Percentiles rank a stretch among this genome's conserved stretches.
Evolutionary conservation across 1,284 basidiomycete genomes (phyloP).

Genomic region (Trichosporon ovoides): DNA sequence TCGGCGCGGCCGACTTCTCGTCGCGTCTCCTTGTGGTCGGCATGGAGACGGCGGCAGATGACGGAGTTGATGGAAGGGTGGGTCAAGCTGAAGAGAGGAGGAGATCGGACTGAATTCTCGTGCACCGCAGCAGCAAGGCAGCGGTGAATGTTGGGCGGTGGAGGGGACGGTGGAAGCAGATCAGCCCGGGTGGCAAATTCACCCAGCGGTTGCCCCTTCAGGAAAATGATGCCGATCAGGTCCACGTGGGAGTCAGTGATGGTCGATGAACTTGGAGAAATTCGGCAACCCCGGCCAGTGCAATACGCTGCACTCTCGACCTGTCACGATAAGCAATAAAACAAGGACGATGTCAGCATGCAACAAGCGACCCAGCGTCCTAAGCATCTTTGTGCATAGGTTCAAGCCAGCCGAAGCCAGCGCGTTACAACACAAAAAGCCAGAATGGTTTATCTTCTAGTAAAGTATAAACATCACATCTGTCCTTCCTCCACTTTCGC

Average conservation of each 20-base stretch:
- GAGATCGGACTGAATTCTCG: too few species aligned
- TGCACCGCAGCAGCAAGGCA: too few species aligned
- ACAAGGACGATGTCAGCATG: too few species aligned
- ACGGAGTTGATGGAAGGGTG: too few species aligned
- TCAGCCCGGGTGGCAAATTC: not conserved
- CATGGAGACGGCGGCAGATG: not conserved
- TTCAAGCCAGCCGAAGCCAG: not conserved
- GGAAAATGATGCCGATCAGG: not conserved
- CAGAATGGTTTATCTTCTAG: not conserved
- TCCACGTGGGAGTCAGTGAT: not conserved
- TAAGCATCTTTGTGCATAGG: conserved; percentile 1
- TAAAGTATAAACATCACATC: not conserved
- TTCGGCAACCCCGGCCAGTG: too few species aligned
- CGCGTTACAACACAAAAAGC: conserved; percentile 1
- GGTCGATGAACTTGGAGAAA: too few species aligned
- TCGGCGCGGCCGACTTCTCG: conserved; percentile 35
- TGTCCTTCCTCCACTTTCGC: not conserved
- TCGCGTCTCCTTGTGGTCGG: conserved; percentile 13
- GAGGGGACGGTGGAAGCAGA: conserved; percentile 1
- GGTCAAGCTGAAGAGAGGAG: not conserved
- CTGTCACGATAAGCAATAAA: too few species aligned
- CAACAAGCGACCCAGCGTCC: too few species aligned
- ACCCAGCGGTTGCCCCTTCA: not conserved
- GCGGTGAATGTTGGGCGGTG: not conserved
- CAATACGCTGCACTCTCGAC: too few species aligned